phyloP scores from a whole-genome alignment of 495 filamentous ascomycete genomes.

The Endocarpon pusillum region DNA sequence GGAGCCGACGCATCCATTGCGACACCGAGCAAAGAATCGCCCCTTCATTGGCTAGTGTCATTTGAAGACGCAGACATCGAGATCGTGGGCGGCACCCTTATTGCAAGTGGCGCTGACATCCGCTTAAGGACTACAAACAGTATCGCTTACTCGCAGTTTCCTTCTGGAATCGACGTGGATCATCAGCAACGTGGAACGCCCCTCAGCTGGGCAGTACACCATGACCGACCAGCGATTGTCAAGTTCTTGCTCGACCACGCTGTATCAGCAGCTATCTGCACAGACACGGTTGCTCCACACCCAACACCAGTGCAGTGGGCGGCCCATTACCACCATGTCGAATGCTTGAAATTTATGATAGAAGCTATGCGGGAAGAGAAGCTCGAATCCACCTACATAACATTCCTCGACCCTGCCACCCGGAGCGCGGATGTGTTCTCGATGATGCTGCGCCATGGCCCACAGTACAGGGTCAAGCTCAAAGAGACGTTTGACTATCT shows the following conservation, averaged over 20 bases:
- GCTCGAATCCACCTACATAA: slow-evolving; percentile 2
- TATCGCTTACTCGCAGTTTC: slow-evolving; percentile 5
- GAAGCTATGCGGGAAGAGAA: slow-evolving; percentile 2
- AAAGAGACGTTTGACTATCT: slow-evolving; percentile 5
- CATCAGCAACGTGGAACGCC: slow-evolving; percentile 4
- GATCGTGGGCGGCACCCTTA: slow-evolving; percentile 3
- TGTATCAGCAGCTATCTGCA: slow-evolving; percentile 21
- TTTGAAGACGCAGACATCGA: slow-evolving; percentile 3
- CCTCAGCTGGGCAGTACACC: slow-evolving; percentile 18
- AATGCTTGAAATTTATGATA: slow-evolving; percentile 6
- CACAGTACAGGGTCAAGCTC: slow-evolving; percentile 1
- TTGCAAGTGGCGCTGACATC: slow-evolving; percentile 4
- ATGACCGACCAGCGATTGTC: slow-evolving; percentile 18
- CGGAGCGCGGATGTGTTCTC: slow-evolving; percentile 6
- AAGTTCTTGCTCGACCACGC: slow-evolving; percentile 16
- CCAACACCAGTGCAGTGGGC: slow-evolving; percentile 2
- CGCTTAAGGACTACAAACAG: slow-evolving; percentile 2
- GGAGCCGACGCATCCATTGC: slow-evolving; percentile 5
- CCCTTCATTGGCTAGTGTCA: slow-evolving; percentile 7
- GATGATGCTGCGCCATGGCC: slow-evolving; percentile 6
- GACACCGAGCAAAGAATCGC: slow-evolving; percentile 4
- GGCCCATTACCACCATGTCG: slow-evolving; percentile 6
- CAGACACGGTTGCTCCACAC: no score
- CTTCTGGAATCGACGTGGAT: slow-evolving; percentile 4
- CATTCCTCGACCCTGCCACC: slow-evolving; percentile 2